Percentiles rank a stretch among this genome's conserved stretches.
Evolutionary conservation across 2,329 filamentous ascomycete species (phyloP).

Genomic region (Nigrograna mackinnonii): DNA sequence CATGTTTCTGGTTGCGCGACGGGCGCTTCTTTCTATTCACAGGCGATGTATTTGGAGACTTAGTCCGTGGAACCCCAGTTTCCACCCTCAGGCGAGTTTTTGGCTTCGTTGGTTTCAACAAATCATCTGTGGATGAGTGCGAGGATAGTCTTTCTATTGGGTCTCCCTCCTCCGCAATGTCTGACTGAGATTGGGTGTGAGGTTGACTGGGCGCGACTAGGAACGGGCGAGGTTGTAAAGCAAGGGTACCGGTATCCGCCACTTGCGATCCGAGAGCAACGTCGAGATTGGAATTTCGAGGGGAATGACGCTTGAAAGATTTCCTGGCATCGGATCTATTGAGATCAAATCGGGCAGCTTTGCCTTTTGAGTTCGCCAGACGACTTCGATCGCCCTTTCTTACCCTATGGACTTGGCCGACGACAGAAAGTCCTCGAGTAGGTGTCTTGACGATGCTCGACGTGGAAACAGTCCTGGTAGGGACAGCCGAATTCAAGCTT

Average conservation of each 20-base stretch:
- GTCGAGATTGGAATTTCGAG: slow-evolving; percentile 8
- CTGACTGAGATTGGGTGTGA: too few species aligned
- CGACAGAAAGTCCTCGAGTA: slow-evolving; percentile 29
- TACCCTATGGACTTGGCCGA: slow-evolving; percentile 26
- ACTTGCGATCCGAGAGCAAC: slow-evolving; percentile 1
- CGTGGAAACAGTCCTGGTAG: slow-evolving; percentile 18
- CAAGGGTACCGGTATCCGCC: background rate
- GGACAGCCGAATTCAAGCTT: slow-evolving; percentile 8
- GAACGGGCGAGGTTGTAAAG: too few species aligned
- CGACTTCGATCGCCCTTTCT: slow-evolving; percentile 18
- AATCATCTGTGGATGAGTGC: background rate
- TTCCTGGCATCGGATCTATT: slow-evolving; percentile 28
- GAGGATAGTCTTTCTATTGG: too few species aligned
- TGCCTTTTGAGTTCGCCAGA: slow-evolving; percentile 7
- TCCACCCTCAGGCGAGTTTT: slow-evolving; percentile 18
- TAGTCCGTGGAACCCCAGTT: slow-evolving; percentile 20
- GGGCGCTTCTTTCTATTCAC: slow-evolving; percentile 15
- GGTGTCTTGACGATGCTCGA: slow-evolving; percentile 33
- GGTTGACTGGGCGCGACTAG: too few species aligned
- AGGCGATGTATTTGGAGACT: slow-evolving; percentile 26
- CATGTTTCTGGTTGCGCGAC: slow-evolving; percentile 10
- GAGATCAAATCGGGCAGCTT: slow-evolving; percentile 11
- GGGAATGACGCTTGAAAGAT: slow-evolving; percentile 21
- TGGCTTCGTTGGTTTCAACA: slow-evolving; percentile 1
- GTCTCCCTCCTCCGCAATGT: too few species aligned